Evolutionary conservation across 2,329 filamentous ascomycete genomes (phyloP).

Genomic region (Apiospora arundinis): DNA sequence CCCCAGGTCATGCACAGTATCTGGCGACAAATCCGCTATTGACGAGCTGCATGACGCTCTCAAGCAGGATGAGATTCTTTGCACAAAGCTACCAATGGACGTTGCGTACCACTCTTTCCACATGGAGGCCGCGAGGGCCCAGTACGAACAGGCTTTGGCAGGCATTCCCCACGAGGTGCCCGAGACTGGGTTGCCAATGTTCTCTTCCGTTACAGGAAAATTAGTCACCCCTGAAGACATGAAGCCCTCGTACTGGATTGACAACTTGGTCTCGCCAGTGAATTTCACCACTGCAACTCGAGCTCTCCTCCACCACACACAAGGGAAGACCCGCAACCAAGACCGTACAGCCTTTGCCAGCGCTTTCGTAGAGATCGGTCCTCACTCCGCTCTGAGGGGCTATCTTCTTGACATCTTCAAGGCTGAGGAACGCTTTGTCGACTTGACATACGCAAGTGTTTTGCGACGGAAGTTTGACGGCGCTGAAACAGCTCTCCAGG

Average conservation of each 20-base stretch:
- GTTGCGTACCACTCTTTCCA: constrained; percentile 54
- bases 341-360: constrained; percentile 12
- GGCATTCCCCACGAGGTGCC: neutral
- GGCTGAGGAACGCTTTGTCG: constrained; percentile 1
- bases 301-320: constrained; percentile 9
- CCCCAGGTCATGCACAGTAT: constrained; percentile 50
- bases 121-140: constrained; percentile 39
- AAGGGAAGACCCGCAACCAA: neutral
- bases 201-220: neutral
- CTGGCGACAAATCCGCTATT: constrained; percentile 40
- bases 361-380: constrained; percentile 34
- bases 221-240: neutral
- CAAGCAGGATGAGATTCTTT: constrained; percentile 42
- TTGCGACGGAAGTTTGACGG: constrained; percentile 29
- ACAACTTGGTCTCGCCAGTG: constrained; percentile 4
- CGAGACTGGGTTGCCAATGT: neutral
- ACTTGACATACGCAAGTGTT: constrained; percentile 28
- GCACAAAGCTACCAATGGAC: constrained; percentile 44
- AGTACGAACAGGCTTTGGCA: neutral
- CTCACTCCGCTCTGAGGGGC: constrained; percentile 33
- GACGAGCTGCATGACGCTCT: constrained; percentile 41
- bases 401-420: constrained; percentile 32
- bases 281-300: constrained; percentile 1
- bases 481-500: constrained; percentile 27
- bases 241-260: constrained; percentile 1